Percentiles rank a stretch among this genome's conserved stretches.
These are phyloP conservation scores for Anisogramma anomala DNA, from an alignment of 2,329 filamentous ascomycete species.

Conservation along the genomic window DNA sequence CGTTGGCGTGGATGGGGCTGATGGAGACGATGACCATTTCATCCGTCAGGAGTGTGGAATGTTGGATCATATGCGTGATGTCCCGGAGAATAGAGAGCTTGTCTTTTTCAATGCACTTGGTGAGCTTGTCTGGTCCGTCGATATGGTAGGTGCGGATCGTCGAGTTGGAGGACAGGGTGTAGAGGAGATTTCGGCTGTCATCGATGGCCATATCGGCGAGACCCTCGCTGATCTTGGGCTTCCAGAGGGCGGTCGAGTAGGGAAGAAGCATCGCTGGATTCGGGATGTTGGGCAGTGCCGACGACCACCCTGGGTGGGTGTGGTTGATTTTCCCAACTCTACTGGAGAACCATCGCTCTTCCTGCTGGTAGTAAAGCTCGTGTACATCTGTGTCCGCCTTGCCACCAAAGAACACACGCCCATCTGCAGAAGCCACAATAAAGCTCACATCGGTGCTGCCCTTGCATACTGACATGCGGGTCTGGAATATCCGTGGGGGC, in stretches of 20 bases:
- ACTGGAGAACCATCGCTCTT: constrained; percentile 92
- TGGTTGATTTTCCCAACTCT: constrained; percentile 84
- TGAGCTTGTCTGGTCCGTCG: constrained; percentile 50
- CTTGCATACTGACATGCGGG: constrained; percentile 69
- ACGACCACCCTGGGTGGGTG: constrained; percentile 60
- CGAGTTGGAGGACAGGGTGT: constrained; percentile 78
- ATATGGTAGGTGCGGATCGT: constrained; percentile 89
- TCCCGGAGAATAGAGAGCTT: constrained; percentile 52
- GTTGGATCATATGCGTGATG: constrained; percentile 75
- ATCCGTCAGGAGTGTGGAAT: constrained; percentile 58
- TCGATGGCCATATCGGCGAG: constrained; percentile 76
- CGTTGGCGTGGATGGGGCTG: constrained; percentile 66
- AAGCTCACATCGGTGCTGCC: constrained; percentile 65
- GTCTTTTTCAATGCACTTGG: constrained; percentile 54
- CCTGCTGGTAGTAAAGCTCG: constrained; percentile 91
- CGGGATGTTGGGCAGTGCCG: constrained; percentile 44
- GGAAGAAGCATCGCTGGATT: constrained; percentile 31
- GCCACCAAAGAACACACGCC: constrained; percentile 88
- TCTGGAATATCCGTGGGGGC: constrained; percentile 68
- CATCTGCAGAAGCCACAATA: constrained; percentile 71
- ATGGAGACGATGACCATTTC: constrained; percentile 70
- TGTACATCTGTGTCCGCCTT: constrained; percentile 74
- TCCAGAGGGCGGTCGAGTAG: constrained; percentile 35
- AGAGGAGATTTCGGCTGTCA: constrained; percentile 76
- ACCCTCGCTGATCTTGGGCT: constrained; percentile 44